A percentile compares a stretch with the other conserved stretches of the same genome.
Conservation (phyloP, 2,329 filamentous ascomycete species). For the Stagonosporopsis vannaccii region DNA sequence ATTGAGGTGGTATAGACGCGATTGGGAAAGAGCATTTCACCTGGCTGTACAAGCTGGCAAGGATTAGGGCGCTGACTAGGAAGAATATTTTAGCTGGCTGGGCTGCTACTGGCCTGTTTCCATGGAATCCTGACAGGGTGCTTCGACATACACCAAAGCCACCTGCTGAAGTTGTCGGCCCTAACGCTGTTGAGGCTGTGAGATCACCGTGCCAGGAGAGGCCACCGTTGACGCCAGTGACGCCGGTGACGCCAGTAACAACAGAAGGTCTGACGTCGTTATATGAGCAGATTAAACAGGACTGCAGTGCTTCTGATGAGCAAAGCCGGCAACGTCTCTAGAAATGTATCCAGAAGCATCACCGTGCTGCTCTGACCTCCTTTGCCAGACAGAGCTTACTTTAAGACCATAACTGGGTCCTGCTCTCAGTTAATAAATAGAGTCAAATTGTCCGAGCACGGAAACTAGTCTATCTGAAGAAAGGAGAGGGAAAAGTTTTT, state of each 20-base stretch:
- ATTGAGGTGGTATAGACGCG: slow-evolving; percentile 15
- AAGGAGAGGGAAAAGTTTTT: slow-evolving; percentile 35
- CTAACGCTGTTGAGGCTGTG: background rate
- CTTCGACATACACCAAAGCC: slow-evolving; percentile 36
- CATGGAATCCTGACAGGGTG: slow-evolving; percentile 43
- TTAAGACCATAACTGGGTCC: background rate
- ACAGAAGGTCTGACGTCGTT: slow-evolving; percentile 26
- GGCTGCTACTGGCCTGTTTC: slow-evolving; percentile 34
- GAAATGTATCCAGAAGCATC: background rate
- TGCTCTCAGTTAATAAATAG: slow-evolving; percentile 15
- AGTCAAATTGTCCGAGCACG: slow-evolving; percentile 34
- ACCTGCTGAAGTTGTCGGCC: slow-evolving; percentile 18
- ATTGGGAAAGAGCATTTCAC: slow-evolving; percentile 27
- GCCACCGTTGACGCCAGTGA: slow-evolving; percentile 36
- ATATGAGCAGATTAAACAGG: slow-evolving; percentile 22
- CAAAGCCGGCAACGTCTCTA: background rate
- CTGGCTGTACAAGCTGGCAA: slow-evolving; percentile 32
- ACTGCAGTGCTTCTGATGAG: background rate
- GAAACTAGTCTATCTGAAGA: no score
- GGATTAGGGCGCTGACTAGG: slow-evolving; percentile 28
- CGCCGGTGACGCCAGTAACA: slow-evolving; percentile 22
- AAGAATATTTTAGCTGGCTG: slow-evolving; percentile 42
- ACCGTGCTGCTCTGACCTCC: background rate
- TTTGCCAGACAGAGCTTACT: background rate
- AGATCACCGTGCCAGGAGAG: slow-evolving; percentile 14